Base-by-base conservation (phyloP, 805 yeast species). In the Kuraishia floccosa region DNA sequence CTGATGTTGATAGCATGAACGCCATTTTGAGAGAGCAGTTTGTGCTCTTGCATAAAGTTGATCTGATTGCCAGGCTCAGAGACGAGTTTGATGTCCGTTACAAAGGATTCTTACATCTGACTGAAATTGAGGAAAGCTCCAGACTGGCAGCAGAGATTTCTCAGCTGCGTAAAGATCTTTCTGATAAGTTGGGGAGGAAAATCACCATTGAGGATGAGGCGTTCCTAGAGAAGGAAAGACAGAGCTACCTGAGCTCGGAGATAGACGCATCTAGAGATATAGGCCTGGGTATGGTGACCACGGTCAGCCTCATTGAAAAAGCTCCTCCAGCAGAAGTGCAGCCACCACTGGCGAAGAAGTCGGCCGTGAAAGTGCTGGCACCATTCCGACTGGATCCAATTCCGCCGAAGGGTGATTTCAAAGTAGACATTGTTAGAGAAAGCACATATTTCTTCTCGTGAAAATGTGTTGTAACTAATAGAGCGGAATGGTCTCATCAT, bases 1-100 rank as follows among this genome's bases (percentile, higher is more conserved):
- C 72, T 30, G 89, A 83, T 50, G 75, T 89, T 25, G 77, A 76
- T 36, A 49, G 47, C 3, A 77, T 89, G 91, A 84, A 76, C 52
- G 46, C 43, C 10, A 58, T 69, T 27, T 59, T 91, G 39, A 69
- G 98, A 47, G 76, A 80, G 23, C 76, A 82, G 35, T 89, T 89
- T 51, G 78, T 91, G 38, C 58, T 67, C 31, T 60, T 89, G 34
- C 96, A 89, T 50, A 69, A 69, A 37, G 76, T 68, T 20, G 78
- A 86, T 50, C 62, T 87, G 42, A 69, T 89, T 44, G 70, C 65
- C 20, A 70, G 72, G 43, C 64, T 91, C 38, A 73, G 74, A 36
- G 65, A 69, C 17, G 98, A 89, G 54, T 85, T 91, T 46, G 82
- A 76, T 46, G 68, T 68, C 41, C 72, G 98, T 40, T 89, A 89